A percentile compares a stretch with the other conserved stretches of the same genome.
Evolutionary conservation across 768 basidiomycete species (phyloP).

Genomic region (Suillus paluster): DNA sequence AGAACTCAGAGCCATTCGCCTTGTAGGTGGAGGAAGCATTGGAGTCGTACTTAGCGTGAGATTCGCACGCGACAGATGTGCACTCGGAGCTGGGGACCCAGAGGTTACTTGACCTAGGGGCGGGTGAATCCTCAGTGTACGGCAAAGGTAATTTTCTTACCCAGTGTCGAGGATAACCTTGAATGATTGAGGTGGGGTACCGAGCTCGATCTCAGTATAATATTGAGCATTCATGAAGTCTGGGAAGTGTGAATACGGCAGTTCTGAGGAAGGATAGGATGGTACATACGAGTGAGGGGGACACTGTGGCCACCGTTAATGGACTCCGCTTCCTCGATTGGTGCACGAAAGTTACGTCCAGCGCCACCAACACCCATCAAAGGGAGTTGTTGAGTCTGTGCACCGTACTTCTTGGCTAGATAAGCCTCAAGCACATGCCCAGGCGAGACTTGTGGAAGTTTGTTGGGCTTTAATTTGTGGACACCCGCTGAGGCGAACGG

Average conservation of each 20-base stretch:
- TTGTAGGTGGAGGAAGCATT: conserved; percentile 81
- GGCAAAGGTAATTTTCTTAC: conserved; percentile 36
- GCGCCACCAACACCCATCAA: too few relatives aligned
- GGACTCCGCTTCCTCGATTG: conserved; percentile 58
- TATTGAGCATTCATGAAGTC: conserved; percentile 99
- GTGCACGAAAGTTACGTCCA: conserved; percentile 62
- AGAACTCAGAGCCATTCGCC: conserved; percentile 85
- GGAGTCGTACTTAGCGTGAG: conserved; percentile 92
- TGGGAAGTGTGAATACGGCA: conserved; percentile 35
- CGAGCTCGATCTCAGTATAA: conserved; percentile 84
- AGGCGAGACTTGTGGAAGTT: conserved; percentile 65
- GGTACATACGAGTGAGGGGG: too few relatives aligned
- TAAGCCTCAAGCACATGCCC: conserved; percentile 76
- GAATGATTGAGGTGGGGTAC: conserved; percentile 85
- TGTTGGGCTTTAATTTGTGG: conserved; percentile 89
- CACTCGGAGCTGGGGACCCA: conserved; percentile 91
- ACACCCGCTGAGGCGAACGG: conserved; percentile 57
- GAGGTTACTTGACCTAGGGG: conserved; percentile 82
- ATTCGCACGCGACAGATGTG: conserved; percentile 94
- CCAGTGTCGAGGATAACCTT: conserved; percentile 96
- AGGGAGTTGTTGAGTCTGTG: conserved; percentile 51
- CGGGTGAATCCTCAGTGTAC: conserved; percentile 12
- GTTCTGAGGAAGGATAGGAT: too few relatives aligned
- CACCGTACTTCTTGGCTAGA: conserved; percentile 91
- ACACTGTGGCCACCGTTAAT: conserved; percentile 79